Conservation (phyloP, 495 filamentous ascomycete species). For the Daldinia vernicosa region DNA sequence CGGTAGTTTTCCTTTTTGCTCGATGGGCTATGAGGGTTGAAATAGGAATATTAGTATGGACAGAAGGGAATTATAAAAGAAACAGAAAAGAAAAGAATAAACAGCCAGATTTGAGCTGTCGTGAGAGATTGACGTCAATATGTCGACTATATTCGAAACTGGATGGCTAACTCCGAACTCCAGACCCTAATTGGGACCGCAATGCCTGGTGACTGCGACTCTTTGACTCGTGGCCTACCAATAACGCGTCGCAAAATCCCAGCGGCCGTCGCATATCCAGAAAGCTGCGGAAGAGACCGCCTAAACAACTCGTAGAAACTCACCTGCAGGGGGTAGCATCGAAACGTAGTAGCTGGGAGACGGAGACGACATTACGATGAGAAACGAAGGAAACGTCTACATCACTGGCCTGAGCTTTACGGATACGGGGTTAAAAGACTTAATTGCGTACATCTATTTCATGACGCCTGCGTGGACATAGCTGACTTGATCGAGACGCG, state of each 20-base stretch:
- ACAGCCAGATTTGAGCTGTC: not conserved
- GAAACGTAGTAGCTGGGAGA: constrained; percentile 36
- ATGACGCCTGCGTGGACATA: constrained; percentile 6
- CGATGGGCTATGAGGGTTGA: constrained; percentile 18
- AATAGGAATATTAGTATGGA: not conserved
- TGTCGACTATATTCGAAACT: constrained; percentile 1
- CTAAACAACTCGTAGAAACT: constrained; percentile 46
- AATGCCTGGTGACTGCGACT: constrained; percentile 72
- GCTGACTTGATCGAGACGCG: constrained; percentile 15
- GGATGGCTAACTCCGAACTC: constrained; percentile 35
- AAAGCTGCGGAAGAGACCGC: constrained; percentile 60
- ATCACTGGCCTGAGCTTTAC: not conserved
- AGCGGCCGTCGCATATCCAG: constrained; percentile 50
- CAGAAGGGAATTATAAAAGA: not conserved
- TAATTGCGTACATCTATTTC: constrained; percentile 3
- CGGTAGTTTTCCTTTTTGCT: not conserved
- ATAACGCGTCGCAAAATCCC: constrained; percentile 30
- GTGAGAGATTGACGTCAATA: not conserved
- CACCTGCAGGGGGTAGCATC: constrained; percentile 43
- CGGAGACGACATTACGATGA: constrained; percentile 36
- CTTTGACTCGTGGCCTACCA: constrained; percentile 45
- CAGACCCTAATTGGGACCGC: constrained; percentile 81
- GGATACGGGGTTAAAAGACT: not conserved
- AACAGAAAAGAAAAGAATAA: no score
- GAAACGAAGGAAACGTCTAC: constrained; percentile 12